Evolutionary conservation across 78 protist species (phyloP).

Genomic region (Dictyostelium intermedium): DNA sequence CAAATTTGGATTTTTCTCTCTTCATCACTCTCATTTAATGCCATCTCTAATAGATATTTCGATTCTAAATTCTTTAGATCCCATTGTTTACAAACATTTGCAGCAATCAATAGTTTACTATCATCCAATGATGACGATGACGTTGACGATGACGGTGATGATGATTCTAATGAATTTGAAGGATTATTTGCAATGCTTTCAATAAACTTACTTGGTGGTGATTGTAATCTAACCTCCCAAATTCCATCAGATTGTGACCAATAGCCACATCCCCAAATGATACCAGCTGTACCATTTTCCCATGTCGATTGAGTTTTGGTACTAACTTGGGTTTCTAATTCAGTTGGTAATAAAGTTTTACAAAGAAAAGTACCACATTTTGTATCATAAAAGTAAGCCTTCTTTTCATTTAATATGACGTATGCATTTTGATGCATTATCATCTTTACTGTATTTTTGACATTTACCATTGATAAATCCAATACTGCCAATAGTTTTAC

Average conservation of each 20-base stretch:
- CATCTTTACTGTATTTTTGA: background rate
- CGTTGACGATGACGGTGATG: background rate
- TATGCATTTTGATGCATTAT: constrained; percentile 51
- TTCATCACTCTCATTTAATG: constrained; percentile 45
- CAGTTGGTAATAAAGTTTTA: constrained; percentile 2
- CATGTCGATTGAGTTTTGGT: background rate
- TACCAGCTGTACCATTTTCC: constrained; percentile 60
- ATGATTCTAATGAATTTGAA: background rate
- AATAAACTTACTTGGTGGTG: constrained; percentile 19
- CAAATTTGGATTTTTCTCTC: constrained; percentile 52
- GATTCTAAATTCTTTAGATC: constrained; percentile 48
- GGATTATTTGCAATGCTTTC: background rate
- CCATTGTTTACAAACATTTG: constrained; percentile 44
- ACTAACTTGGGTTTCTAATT: background rate
- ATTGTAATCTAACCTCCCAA: constrained; percentile 28
- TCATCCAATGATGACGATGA: background rate
- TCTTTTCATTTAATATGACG: background rate
- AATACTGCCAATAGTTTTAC: constrained; percentile 5
- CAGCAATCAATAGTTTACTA: constrained; percentile 21
- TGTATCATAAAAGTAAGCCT: constrained; percentile 19
- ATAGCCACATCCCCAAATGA: constrained; percentile 62
- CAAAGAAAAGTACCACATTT: constrained; percentile 41
- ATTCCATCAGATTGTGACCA: constrained; percentile 40
- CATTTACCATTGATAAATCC: background rate
- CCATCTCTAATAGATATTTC: constrained; percentile 64